Evolutionary conservation across 208 protist species (phyloP).

Genomic region (Crithidia sp.): DNA sequence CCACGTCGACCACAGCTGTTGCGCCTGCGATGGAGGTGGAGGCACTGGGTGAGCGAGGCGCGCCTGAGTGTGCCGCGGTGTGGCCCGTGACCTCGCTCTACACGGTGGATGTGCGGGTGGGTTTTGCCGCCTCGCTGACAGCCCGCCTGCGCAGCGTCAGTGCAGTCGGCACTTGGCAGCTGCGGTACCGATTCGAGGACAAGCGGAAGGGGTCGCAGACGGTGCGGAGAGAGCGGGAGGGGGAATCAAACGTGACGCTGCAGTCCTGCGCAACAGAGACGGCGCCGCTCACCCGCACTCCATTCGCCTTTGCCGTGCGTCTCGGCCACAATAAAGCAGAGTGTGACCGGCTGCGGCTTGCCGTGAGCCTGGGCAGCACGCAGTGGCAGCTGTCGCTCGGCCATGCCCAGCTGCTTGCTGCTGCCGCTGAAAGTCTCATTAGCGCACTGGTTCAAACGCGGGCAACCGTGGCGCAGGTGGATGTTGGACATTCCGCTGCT

Average conservation of each 20-base stretch:
- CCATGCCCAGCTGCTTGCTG: conserved; percentile 14
- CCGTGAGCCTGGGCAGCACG: conserved; percentile 8
- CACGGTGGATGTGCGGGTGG: conserved; percentile 13
- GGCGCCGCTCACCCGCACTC: conserved; percentile 13
- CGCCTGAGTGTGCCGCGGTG: not conserved
- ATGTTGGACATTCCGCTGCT: too few relatives aligned
- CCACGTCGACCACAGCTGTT: too few relatives aligned
- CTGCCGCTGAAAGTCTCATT: not conserved
- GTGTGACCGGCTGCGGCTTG: not conserved
- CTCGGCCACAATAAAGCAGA: conserved; percentile 2
- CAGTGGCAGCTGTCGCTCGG: conserved; percentile 21
- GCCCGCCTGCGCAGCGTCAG: conserved; percentile 1
- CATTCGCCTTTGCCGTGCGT: conserved; percentile 1
- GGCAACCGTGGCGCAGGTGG: not conserved
- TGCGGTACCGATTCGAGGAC: conserved; percentile 19
- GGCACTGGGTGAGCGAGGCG: not conserved
- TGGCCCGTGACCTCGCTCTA: conserved; percentile 9
- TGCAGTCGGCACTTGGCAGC: conserved; percentile 7
- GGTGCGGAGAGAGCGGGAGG: conserved; percentile 22
- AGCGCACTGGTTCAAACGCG: not conserved
- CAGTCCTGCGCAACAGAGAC: conserved; percentile 12
- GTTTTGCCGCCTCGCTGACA: conserved; percentile 17
- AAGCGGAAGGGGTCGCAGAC: not conserved
- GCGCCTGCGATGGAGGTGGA: not conserved
- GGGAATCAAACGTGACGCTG: conserved; percentile 18